Base-by-base conservation (phyloP, 1,284 basidiomycete species). In the Coniferiporia sulphurascens region DNA sequence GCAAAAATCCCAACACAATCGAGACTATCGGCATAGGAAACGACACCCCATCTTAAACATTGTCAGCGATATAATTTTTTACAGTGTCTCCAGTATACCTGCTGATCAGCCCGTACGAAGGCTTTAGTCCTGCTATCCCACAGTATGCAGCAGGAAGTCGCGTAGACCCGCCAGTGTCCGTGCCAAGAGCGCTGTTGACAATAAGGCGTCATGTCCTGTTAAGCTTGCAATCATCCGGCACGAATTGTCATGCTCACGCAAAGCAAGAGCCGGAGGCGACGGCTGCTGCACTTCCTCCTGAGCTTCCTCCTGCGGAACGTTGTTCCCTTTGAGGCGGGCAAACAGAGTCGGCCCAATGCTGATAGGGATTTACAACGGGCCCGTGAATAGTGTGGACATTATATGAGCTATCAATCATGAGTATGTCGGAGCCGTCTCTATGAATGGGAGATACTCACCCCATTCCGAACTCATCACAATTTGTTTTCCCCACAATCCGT, bases 391-490 rank as follows among this genome's bases (percentile, higher is more conserved):
- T 85, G 67, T 93, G 79, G 1, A 78, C 68, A 65, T 91, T 93
- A 62, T 89, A 71, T 3, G 91, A 94, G 6, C 91, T 93, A 63
- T 0, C 22, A 70, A 13, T 68, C 68, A 27, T 41, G 56, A n/a
- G 22, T 22, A 50, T 36, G 43, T 48, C 38, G 41, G 7, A 48
- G 3, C 36, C 59, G 35, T 22, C 52, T 44, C 48, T 34, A 10
- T 34, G 22, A 52, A 48, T 36, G 58, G 27, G n/a, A 52, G 22
- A 32, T 38, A 71, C 78, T 17, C 63, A 94, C 88, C 96, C 96
- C 96, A 99, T 99, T 0, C 95, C 95, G 73, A 99, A 99, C 72
- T 98, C 96, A 70, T 99, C 96, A 73, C 94, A 95, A 70, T 98
- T 98, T 0, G 95, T 89, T 74, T 96, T 96, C 1, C 93, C 95